phyloP scores from a whole-genome alignment of 163 green algal species.

The Scenedesmus sp. region DNA sequence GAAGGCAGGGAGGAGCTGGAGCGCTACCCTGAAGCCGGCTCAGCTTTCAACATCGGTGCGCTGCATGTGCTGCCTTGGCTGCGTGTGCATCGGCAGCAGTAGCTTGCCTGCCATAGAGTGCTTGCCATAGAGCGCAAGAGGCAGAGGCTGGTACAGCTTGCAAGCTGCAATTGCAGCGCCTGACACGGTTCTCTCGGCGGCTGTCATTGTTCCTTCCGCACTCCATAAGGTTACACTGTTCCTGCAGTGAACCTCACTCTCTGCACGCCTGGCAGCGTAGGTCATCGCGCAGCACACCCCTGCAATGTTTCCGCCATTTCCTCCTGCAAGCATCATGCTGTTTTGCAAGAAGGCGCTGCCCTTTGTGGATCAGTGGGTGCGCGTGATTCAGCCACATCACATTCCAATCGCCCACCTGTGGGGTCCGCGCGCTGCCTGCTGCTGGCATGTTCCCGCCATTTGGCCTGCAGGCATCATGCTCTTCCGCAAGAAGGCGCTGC shows the following conservation, averaged over 20 bases:
- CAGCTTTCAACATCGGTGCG: slow-evolving; percentile 81
- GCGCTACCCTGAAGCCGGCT: slow-evolving; percentile 59
- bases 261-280: not conserved
- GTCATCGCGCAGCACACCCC: not conserved
- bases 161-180: too few relatives aligned
- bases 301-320: not conserved
- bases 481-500: slow-evolving; percentile 72
- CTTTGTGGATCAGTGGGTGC: slow-evolving; percentile 88
- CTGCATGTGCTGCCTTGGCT: not conserved
- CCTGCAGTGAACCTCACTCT: not conserved
- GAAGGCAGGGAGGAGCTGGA: slow-evolving; percentile 67
- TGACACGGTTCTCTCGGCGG: too few relatives aligned
- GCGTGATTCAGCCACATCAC: slow-evolving; percentile 62
- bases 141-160: not conserved
- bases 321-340: slow-evolving; percentile 80
- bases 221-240: too few relatives aligned
- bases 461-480: slow-evolving; percentile 80
- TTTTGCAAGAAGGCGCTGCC: slow-evolving; percentile 71
- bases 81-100: not conserved
- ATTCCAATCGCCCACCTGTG: too few relatives aligned
- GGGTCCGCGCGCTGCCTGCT: too few relatives aligned
- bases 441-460: not conserved
- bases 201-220: too few relatives aligned
- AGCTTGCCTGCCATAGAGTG: not conserved
- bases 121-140: not conserved